These are phyloP conservation scores for Boletus tylopilopsis DNA, from an alignment of 768 basidiomycete species.

Conservation along the genomic window DNA sequence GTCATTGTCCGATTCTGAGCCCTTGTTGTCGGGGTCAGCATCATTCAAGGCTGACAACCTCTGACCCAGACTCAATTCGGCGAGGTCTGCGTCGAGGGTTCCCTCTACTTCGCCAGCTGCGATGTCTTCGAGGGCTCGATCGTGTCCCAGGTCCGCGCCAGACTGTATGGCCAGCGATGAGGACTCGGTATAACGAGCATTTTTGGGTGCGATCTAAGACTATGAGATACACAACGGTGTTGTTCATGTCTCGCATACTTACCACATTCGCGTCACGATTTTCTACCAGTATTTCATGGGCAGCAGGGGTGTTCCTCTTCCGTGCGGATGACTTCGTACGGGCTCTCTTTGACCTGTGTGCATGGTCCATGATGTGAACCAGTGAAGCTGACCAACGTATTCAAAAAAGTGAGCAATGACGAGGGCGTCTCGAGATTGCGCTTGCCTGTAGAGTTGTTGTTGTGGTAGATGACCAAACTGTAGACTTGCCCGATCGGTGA, in stretches of 20 bases:
- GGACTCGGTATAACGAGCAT: constrained; percentile 62
- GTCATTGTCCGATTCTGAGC: constrained; percentile 43
- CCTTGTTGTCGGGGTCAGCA: constrained; percentile 34
- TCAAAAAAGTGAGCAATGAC: neutral
- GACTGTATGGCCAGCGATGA: constrained; percentile 59
- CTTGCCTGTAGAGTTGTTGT: neutral
- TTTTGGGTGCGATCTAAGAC: constrained; percentile 42
- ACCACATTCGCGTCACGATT: constrained; percentile 17
- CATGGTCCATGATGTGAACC: constrained; percentile 36
- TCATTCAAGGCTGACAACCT: constrained; percentile 74
- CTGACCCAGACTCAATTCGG: constrained; percentile 90
- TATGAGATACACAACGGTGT: constrained; percentile 16
- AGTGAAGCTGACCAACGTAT: neutral
- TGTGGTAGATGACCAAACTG: neutral
- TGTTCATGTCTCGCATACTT: constrained; percentile 1
- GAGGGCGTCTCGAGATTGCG: neutral
- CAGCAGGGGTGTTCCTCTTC: constrained; percentile 8
- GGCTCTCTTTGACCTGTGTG: constrained; percentile 48
- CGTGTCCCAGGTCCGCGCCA: constrained; percentile 64
- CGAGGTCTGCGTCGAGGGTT: constrained; percentile 75
- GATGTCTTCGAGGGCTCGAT: constrained; percentile 48
- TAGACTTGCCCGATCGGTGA: constrained; percentile 21
- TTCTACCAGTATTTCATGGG: constrained; percentile 26
- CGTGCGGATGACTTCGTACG: constrained; percentile 45
- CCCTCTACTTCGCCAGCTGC: constrained; percentile 56